Percentiles rank a stretch among this genome's conserved stretches.
Evolutionary conservation across 129 eudicot genomes (phyloP).

Genomic region (Kitagawia praeruptora): DNA sequence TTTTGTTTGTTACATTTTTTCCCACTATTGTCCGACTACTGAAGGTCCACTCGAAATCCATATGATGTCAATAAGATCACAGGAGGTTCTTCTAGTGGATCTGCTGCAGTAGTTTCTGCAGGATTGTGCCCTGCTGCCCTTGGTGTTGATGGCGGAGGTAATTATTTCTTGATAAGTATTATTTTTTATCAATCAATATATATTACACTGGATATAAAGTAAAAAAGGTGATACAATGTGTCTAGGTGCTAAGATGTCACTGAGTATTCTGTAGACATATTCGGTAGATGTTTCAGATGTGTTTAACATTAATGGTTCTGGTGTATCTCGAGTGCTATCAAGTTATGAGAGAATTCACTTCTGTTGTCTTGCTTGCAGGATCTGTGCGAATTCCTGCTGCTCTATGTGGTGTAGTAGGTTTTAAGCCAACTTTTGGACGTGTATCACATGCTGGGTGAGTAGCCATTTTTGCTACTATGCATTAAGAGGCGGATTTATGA

Average conservation of each 20-base stretch:
- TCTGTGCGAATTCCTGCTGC: constrained; percentile 98
- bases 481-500: neutral
- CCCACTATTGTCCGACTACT: neutral
- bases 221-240: neutral
- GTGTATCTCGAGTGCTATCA: neutral
- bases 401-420: constrained; percentile 92
- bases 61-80: constrained; percentile 56
- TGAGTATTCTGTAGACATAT: neutral
- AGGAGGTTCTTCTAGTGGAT: constrained; percentile 99
- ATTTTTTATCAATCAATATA: neutral
- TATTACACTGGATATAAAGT: neutral
- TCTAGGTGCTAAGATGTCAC: neutral
- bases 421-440: constrained; percentile 89
- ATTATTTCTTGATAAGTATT: neutral
- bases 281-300: neutral
- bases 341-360: neutral
- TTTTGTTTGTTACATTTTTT: neutral
- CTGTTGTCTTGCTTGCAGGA: constrained; percentile 33
- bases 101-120: constrained; percentile 93
- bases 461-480: neutral
- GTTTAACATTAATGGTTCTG: neutral
- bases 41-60: constrained; percentile 72
- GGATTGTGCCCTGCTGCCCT: constrained; percentile 94
- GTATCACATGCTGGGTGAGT: constrained; percentile 78
- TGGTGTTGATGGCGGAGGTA: constrained; percentile 99